Base-by-base conservation (phyloP, 2,329 filamentous ascomycete genomes). In the Penicillium frequentans region DNA sequence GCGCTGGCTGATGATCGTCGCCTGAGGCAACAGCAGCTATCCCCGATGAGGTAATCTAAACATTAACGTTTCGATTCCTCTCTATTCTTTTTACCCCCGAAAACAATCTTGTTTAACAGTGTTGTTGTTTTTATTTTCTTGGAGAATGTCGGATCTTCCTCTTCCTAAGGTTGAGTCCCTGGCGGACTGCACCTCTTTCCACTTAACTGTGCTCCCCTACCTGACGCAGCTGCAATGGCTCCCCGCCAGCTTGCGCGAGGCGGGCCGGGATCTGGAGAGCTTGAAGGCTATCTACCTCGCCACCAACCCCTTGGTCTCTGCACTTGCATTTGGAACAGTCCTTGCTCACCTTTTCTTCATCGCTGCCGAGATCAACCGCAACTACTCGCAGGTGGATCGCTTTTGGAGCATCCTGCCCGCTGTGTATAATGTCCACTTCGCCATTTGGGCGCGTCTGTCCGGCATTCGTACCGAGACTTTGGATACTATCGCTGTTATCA, bases 341-440 rank as follows among this genome's bases (percentile, higher is more conserved):
- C 74, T 96, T n/a, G 86, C 86, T 1, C 82, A 83, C 5, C 68
- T 95, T 27, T 90, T 96, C 67, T 79, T 96, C 24, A 69, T 93
- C 31, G 79, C 86, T 5, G 90, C 92, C 1, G 93, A 98, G 75
- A 76, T 91, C 77, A 98, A 96, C 77, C 85, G 84, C 69, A 99
- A 99, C 75, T 97, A 93, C 74, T 97, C 93, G n/a, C 95, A 99
- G 76, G 88, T 99, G 43, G 95, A 99, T 74, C 86, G 95, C 49
- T 78, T 89, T 66, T 99, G 95, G 95, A 95, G 91, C 70, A 81
- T 99, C 59, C 77, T 99, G 50, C 95, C 95, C 1, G 88, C 90
- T 8, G 70, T 96, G 50, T 98, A 96, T 76, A 89, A 95, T 71
- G 83, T 86, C 6, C 93, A 99, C 75, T 95, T 90, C 71, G 84